phyloP scores from a whole-genome alignment of 768 basidiomycete species.

The Lentinus tigrinus region DNA sequence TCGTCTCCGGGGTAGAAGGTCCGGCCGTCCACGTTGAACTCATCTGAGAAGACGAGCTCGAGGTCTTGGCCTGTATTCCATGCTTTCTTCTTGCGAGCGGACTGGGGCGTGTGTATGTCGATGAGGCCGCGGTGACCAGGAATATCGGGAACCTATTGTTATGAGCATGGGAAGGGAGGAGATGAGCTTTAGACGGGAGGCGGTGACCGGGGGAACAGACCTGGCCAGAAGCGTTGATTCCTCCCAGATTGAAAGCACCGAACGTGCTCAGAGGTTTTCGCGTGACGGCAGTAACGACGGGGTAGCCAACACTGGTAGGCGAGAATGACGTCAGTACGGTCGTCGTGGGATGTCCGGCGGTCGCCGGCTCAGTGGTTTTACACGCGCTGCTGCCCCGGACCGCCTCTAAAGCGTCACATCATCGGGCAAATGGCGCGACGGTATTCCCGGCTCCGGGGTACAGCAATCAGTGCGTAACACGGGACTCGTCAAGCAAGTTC shows the following conservation, averaged over 20 bases:
- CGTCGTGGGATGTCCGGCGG: background rate
- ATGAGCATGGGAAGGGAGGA: background rate
- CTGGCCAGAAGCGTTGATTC: slow-evolving; percentile 48
- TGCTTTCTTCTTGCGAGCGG: slow-evolving; percentile 52
- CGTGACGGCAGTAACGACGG: slow-evolving; percentile 33
- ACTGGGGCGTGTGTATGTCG: slow-evolving; percentile 70
- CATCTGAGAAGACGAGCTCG: slow-evolving; percentile 84
- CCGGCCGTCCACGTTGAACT: slow-evolving; percentile 79
- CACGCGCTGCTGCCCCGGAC: too few relatives aligned
- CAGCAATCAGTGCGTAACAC: too few relatives aligned
- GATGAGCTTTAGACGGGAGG: background rate
- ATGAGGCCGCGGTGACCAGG: slow-evolving; percentile 62
- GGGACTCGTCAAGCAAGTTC: too few relatives aligned
- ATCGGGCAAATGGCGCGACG: too few relatives aligned
- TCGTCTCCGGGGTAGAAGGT: slow-evolving; percentile 84
- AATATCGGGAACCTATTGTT: slow-evolving; percentile 26
- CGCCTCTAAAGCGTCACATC: too few relatives aligned
- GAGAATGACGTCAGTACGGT: background rate
- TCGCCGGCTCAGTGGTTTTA: background rate
- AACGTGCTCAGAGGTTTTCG: slow-evolving; percentile 22
- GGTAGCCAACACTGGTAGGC: slow-evolving; percentile 36
- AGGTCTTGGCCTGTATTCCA: slow-evolving; percentile 50
- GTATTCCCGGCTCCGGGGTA: too few relatives aligned
- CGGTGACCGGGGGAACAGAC: slow-evolving; percentile 14
- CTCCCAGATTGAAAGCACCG: slow-evolving; percentile 46